phyloP scores from a whole-genome alignment of 768 basidiomycete genomes.

The Kwoniella mangroviensis region DNA sequence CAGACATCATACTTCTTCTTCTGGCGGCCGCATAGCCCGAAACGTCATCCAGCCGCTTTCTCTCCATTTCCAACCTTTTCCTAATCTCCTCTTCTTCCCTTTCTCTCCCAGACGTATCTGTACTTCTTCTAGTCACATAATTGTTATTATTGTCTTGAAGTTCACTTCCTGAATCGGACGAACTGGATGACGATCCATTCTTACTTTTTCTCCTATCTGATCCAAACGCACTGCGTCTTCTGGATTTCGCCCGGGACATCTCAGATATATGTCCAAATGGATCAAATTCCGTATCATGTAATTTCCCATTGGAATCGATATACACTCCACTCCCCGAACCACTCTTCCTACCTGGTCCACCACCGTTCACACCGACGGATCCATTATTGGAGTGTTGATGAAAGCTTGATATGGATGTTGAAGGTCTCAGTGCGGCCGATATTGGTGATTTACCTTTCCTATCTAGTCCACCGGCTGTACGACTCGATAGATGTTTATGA shows the following conservation, averaged over 20 bases:
- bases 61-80: conserved; percentile 38
- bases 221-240: conserved; percentile 52
- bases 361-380: background rate
- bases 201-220: conserved; percentile 37
- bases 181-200: conserved; percentile 27
- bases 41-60: conserved; percentile 42
- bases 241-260: conserved; percentile 46
- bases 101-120: conserved; percentile 27
- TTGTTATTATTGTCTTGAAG: background rate
- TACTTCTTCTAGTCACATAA: conserved; percentile 11
- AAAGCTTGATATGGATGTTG: conserved; percentile 28
- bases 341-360: conserved; percentile 8
- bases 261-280: conserved; percentile 53
- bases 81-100: conserved; percentile 49
- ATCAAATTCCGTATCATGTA: conserved; percentile 58
- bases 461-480: conserved; percentile 27
- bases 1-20: conserved; percentile 44
- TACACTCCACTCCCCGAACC: conserved; percentile 41
- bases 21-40: conserved; percentile 43
- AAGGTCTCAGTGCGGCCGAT: conserved; percentile 7
- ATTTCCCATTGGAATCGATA: conserved; percentile 48
- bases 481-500: conserved; percentile 7
- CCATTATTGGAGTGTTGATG: background rate
- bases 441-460: conserved; percentile 23
- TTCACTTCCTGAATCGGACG: conserved; percentile 22